Percentiles rank a stretch among this genome's conserved stretches.
These are phyloP conservation scores for Lachnellula arida DNA, from an alignment of 2,329 filamentous ascomycete species.

Conservation along the genomic window DNA sequence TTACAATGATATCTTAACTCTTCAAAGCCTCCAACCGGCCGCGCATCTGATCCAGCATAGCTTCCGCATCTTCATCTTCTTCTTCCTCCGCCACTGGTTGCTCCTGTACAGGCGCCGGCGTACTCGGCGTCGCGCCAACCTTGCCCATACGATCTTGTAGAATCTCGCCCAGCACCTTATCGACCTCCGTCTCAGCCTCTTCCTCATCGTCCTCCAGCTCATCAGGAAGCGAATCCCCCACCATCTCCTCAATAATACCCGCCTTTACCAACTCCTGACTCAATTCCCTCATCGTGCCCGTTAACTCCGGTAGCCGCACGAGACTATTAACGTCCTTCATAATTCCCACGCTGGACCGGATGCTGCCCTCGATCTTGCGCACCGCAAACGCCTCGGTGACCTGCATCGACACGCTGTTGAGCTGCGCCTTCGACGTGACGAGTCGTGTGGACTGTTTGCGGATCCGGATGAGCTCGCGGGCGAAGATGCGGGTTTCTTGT, in stretches of 20 bases:
- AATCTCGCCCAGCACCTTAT: constrained; percentile 88
- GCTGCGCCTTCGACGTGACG: constrained; percentile 83
- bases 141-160: constrained; percentile 76
- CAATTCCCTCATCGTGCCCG: constrained; percentile 83
- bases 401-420: constrained; percentile 93
- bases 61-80: constrained; percentile 82
- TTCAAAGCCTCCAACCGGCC: constrained; percentile 85
- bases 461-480: constrained; percentile 77
- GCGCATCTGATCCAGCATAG: constrained; percentile 90
- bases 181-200: constrained; percentile 76
- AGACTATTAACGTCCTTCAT: constrained; percentile 96
- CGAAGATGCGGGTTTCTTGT: constrained; percentile 81
- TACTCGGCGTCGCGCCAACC: constrained; percentile 53
- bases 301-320: constrained; percentile 78
- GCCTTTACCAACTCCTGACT: constrained; percentile 86
- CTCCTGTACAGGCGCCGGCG: constrained; percentile 45
- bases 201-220: constrained; percentile 70
- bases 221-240: constrained; percentile 77
- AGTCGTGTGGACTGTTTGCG: constrained; percentile 72
- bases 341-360: constrained; percentile 79
- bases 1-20: constrained; percentile 49
- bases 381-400: constrained; percentile 95
- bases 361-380: constrained; percentile 90
- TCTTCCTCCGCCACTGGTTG: constrained; percentile 55
- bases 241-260: constrained; percentile 97